Percentiles rank a stretch among this genome's conserved stretches.
These are phyloP conservation scores for Pestalotiopsis sp. DNA, from an alignment of 2,329 filamentous ascomycete genomes.

Conservation along the genomic window DNA sequence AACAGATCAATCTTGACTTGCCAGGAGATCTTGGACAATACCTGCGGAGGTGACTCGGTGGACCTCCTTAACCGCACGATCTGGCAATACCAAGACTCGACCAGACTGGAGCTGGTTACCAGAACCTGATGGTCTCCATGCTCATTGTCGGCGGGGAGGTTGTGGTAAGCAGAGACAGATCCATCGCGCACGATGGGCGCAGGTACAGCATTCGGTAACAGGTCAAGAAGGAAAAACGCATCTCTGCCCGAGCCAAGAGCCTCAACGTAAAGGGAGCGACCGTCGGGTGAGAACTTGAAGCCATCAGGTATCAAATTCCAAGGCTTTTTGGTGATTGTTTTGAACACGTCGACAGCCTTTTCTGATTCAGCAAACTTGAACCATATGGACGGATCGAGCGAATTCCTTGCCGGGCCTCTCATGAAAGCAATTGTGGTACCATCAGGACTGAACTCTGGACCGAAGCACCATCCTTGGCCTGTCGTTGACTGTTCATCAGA, in stretches of 20 bases:
- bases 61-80: constrained; percentile 30
- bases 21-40: constrained; percentile 33
- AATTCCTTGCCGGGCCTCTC: constrained; percentile 25
- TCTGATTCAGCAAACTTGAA: constrained; percentile 30
- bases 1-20: constrained; percentile 35
- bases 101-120: constrained; percentile 38
- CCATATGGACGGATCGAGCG: constrained; percentile 31
- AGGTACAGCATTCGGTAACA: constrained; percentile 30
- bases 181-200: constrained; percentile 27
- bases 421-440: constrained; percentile 38
- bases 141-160: constrained; percentile 25
- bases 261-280: constrained; percentile 34
- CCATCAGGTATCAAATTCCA: constrained; percentile 31
- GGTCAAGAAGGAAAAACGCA: constrained; percentile 34
- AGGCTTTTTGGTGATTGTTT: constrained; percentile 24
- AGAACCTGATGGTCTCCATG: constrained; percentile 32
- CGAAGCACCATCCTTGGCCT: constrained; percentile 15
- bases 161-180: constrained; percentile 28
- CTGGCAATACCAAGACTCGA: constrained; percentile 40
- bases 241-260: constrained; percentile 36
- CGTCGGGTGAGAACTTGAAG: constrained; percentile 37
- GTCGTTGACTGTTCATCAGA: background rate
- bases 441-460: constrained; percentile 40
- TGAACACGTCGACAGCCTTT: constrained; percentile 30
- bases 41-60: constrained; percentile 20